Conservation (phyloP, 495 filamentous ascomycete genomes). For the Penicilliopsis zonata region DNA sequence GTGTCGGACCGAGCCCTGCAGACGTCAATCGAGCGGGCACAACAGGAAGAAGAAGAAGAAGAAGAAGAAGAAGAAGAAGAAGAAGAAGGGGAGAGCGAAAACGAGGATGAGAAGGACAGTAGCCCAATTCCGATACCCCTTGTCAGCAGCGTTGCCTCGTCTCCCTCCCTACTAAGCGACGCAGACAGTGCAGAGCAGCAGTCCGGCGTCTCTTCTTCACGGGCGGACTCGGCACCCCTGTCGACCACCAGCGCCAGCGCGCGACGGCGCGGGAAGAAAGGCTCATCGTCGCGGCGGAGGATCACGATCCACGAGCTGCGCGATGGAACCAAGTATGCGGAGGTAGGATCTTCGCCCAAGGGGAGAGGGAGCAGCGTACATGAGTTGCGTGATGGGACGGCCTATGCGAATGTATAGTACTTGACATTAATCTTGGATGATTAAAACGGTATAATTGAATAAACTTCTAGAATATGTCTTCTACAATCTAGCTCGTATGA, state of each 20-base stretch:
- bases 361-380: slow-evolving; percentile 30
- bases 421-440: slow-evolving; percentile 1
- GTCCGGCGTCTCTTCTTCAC: slow-evolving; percentile 7
- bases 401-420: slow-evolving; percentile 24
- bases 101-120: too few species aligned
- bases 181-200: slow-evolving; percentile 18
- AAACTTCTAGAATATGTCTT: too few species aligned
- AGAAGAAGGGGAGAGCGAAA: too few species aligned
- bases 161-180: too few species aligned
- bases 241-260: too few species aligned
- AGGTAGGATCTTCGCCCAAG: slow-evolving; percentile 10
- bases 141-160: too few species aligned
- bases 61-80: too few species aligned
- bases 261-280: too few species aligned
- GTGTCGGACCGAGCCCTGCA: slow-evolving; percentile 27
- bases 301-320: slow-evolving; percentile 32
- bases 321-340: slow-evolving; percentile 7
- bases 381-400: slow-evolving; percentile 33
- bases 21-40: slow-evolving; percentile 21
- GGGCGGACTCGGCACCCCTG: too few species aligned
- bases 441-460: too few species aligned
- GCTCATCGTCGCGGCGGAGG: slow-evolving; percentile 21
- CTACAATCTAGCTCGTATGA: too few species aligned
- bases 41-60: slow-evolving; percentile 13
- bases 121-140: too few species aligned